Base-by-base conservation (phyloP, 257 asterid species). In the Salvia hispanica region DNA sequence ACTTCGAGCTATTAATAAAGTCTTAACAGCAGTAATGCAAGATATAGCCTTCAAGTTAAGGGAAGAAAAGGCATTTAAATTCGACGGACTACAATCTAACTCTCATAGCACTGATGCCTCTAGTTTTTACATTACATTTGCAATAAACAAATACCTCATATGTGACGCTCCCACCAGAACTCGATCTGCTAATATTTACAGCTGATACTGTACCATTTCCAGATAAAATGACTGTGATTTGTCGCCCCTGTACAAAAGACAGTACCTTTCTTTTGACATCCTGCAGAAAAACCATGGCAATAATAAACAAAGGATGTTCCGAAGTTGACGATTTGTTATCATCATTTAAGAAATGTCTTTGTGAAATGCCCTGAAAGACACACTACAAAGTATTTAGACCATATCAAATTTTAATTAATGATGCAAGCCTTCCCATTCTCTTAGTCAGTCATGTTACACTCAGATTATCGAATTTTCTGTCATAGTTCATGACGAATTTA, bases 201-300 rank as follows among this genome's bases (percentile, higher is more conserved):
- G 88, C 75, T 62, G 92, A 85, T 73, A 85, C 12, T 47, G 76
- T 73, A 60, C 92, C 92, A 75, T 68, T 71, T 39, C 83, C 88
- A 12, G 88, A 83, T 74, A 87, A 69, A 56, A 85, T 56, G 45
- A 84, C 82, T 63, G 85, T 62, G 44, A 77, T 69, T 44, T 83
- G 76, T 31, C 81, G 82, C 8, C 86, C 83, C 73, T 76, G 88
- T 62, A 68, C 52, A 75, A 87, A 85, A 11, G 85, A 62, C 73
- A 80, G 56, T 74, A 87, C 76, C 78, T 83, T 83, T 62, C 84
- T 63, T n/a, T 80, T 77, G 64, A 87, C 72, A 55, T 87, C 95
- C 95, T 87, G 82, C 79, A 66, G 54, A 58, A 76, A 64, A 57
- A 40, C 6, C 39, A 69, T 48, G 13, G 33, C 16, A 11, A 48